Evolutionary conservation across 495 filamentous ascomycete species (phyloP).

Genomic region (Penicillium chermesinum): DNA sequence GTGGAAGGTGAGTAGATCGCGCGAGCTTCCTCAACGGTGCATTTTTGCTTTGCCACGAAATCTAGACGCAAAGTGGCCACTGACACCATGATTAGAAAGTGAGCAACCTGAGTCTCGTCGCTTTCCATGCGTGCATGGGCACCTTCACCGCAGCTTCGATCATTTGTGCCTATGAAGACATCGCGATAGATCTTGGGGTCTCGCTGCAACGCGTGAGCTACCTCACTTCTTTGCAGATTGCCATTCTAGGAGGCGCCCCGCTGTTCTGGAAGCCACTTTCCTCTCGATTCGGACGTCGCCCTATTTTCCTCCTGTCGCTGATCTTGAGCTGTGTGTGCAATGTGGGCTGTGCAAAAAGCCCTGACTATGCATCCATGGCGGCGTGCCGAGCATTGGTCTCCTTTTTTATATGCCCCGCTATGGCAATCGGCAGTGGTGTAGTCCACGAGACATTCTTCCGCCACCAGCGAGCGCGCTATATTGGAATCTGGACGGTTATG

Average conservation of each 20-base stretch:
- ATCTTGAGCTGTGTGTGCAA: slow-evolving; percentile 42
- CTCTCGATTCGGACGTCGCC: slow-evolving; percentile 49
- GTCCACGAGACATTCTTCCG: slow-evolving; percentile 51
- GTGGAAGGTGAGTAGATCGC: slow-evolving; percentile 45
- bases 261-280: slow-evolving; percentile 54
- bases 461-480: slow-evolving; percentile 44
- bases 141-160: slow-evolving; percentile 52
- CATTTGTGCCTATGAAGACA: slow-evolving; percentile 47
- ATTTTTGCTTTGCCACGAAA: too few relatives aligned
- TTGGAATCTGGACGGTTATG: slow-evolving; percentile 52
- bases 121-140: slow-evolving; percentile 53
- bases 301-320: slow-evolving; percentile 46
- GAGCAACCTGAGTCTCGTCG: slow-evolving; percentile 47
- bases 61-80: too few relatives aligned
- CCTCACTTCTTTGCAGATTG: slow-evolving; percentile 48
- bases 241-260: slow-evolving; percentile 46
- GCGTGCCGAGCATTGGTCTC: slow-evolving; percentile 47
- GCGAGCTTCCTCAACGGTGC: too few relatives aligned
- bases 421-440: slow-evolving; percentile 51
- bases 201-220: slow-evolving; percentile 45
- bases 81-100: slow-evolving; percentile 40
- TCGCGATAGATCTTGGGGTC: slow-evolving; percentile 40
- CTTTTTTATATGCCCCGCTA: slow-evolving; percentile 50
- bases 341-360: slow-evolving; percentile 40
- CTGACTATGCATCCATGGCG: slow-evolving; percentile 39